Base-by-base conservation (phyloP, 176 grass and related monocot genomes). In the Puccinellia tenuiflora region DNA sequence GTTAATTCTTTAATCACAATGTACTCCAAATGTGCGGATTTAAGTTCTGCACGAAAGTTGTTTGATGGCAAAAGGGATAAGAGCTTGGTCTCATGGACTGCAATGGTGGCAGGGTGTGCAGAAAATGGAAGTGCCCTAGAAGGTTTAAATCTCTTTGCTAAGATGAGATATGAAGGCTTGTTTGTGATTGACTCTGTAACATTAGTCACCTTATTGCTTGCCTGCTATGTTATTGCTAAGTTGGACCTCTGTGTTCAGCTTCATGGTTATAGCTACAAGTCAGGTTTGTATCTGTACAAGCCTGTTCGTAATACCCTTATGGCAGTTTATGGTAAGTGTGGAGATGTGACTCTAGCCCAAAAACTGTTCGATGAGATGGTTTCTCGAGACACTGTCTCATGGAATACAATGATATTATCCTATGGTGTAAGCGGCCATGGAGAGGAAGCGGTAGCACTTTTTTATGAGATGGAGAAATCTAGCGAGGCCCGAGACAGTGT, bases 341-440 rank as follows among this genome's bases (percentile, higher is more conserved):
- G 92, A 60, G 77, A 85, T 86, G 79, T 62, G 51, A 81, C 20
- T 47, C 77, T 95, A 61, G 73, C 87, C 28, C 86, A 38, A 55
- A 88, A 73, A 83, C 59, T 92, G 63, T 94, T 94, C 86, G 75
- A 92, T 83, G 90, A 88, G 66, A 92, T 94, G 78, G 72, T 87
- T 79, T 80, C 25, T 73, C 60, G 67, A 45, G 76, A 83, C 85
- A 69, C 51, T 29, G 85, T 94, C 73, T 90, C 92, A 0, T 94
- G 92, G 92, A 94, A 92, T 86, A 77, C 90, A 73, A 86, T 94
- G 90, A 90, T 94, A 85, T 83, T 90, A 68, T 92, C 87, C 39
- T 90, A 90, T 67, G 92, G 90, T 79, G 80, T 92, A 88, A 88
- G 92, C 83, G 81, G 92, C 57, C 81, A 88, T 73, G 92, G 92